Base-by-base conservation (phyloP, 768 basidiomycete species). In the Mycena amicta region DNA sequence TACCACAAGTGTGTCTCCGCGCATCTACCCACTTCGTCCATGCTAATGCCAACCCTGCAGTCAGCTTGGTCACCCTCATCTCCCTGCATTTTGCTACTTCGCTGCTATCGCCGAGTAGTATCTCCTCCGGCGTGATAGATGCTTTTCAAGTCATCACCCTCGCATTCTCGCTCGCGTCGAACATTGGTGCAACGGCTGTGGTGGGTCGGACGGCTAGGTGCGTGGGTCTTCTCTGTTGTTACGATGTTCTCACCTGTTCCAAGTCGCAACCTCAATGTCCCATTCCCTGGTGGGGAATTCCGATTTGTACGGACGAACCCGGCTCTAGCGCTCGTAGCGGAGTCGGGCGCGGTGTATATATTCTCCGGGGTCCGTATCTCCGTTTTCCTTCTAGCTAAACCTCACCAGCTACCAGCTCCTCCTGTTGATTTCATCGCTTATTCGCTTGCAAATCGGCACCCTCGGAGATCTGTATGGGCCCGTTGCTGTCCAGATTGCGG, bases 401-500 rank as follows among this genome's bases (percentile, higher is more conserved):
- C 20, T 45, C 13, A 45, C 22, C 43, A 45, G 22, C 22, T 49
- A 8, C 26, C 27, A 58, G 56, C 4, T 59, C n/a, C n/a, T 46
- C 15, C 27, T 55, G 3, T 39, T 59, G 16, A 8, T 54, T 18
- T 33, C 58, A 4, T 28, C 47, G 22, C 20, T 59, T 11, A 28
- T 51, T 13, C 53, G 31, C 2, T 16, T 59, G 4, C 53, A 23
- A 6, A 30, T 50, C 16, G 53, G 58, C 2, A 51, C 58, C 2
- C 27, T 59, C 25, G 53, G 39, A 16, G 37, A 43, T 25, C 16
- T 59, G 20, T 59, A 59, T 30, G 27, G 11, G 2, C 58, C 58
- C 1, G 25, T 59, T 4, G 39, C 53, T 20, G 29, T 59, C 15
- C 49, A 59, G 15, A 43, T 59, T 27, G 53, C 58, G 13, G 58